Conservation (phyloP, 139 green algal species). For the Ettlia oleoabundans region DNA sequence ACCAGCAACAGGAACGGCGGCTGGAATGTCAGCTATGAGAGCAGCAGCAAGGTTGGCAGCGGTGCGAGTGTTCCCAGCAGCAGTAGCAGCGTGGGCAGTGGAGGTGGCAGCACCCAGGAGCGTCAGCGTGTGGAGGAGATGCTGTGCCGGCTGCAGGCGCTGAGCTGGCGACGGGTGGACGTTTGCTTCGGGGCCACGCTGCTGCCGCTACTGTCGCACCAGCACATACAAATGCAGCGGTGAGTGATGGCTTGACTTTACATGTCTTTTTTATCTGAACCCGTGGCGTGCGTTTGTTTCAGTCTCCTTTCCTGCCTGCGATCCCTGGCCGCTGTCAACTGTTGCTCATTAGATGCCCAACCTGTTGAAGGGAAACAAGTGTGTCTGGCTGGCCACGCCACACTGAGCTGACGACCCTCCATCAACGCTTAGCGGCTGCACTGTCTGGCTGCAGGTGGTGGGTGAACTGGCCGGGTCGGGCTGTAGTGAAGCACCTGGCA, state of each 20-base stretch:
- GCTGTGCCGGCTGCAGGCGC: conserved; percentile 62
- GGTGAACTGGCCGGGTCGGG: conserved; percentile 73
- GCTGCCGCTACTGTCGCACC: conserved; percentile 50
- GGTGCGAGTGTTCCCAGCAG: not conserved
- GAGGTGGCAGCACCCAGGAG: not conserved
- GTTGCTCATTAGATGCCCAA: too few species aligned
- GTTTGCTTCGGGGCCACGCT: conserved; percentile 62
- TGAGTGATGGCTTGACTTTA: not conserved
- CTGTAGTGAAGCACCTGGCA: conserved; percentile 66
- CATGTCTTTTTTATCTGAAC: conserved; percentile 34
- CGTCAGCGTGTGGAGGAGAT: conserved; percentile 47
- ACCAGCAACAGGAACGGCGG: too few species aligned
- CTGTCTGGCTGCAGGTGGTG: too few species aligned
- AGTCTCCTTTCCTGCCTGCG: too few species aligned
- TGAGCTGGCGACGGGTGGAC: conserved; percentile 84
- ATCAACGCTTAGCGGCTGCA: too few species aligned
- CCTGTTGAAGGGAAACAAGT: too few species aligned
- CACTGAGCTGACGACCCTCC: too few species aligned
- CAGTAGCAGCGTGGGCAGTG: conserved; percentile 28
- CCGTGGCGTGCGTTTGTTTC: too few species aligned
- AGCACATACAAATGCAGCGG: conserved; percentile 43
- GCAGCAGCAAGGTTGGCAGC: not conserved
- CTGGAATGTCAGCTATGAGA: too few species aligned
- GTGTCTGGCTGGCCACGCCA: too few species aligned
- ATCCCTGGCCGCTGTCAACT: too few species aligned